Evolutionary conservation across 2,329 filamentous ascomycete genomes (phyloP).

Genomic region (Monosporascus sp.): DNA sequence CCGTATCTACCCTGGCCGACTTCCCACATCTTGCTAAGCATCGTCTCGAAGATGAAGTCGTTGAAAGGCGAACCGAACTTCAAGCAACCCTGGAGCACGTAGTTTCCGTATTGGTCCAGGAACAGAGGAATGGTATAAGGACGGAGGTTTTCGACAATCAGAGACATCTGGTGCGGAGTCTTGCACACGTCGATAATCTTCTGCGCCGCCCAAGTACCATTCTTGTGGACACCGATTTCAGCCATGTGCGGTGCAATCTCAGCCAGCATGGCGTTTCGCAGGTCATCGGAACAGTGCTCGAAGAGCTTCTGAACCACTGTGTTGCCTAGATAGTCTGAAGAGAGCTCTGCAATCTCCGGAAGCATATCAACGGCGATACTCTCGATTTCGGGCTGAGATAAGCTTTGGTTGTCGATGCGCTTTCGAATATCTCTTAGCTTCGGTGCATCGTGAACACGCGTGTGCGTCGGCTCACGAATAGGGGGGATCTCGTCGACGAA

Average conservation of each 20-base stretch:
- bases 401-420: conserved; percentile 91
- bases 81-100: conserved; percentile 92
- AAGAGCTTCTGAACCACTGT: conserved; percentile 99
- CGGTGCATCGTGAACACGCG: conserved; percentile 85
- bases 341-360: conserved; percentile 88
- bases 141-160: conserved; percentile 79
- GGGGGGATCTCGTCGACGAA: conserved; percentile 84
- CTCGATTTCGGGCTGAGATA: conserved; percentile 83
- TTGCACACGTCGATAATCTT: conserved; percentile 98
- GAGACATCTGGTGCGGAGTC: conserved; percentile 72
- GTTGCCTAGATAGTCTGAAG: conserved; percentile 95
- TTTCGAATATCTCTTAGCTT: conserved; percentile 94
- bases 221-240: conserved; percentile 98
- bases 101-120: conserved; percentile 97
- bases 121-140: conserved; percentile 89
- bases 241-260: conserved; percentile 89
- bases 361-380: conserved; percentile 90
- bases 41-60: conserved; percentile 96
- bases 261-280: conserved; percentile 85
- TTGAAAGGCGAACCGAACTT: conserved; percentile 87
- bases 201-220: conserved; percentile 97
- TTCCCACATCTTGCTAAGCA: conserved; percentile 93
- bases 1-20: conserved; percentile 90
- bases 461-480: conserved; percentile 82
- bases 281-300: conserved; percentile 85